phyloP scores from a whole-genome alignment of 208 protist genomes.

The Acanthamoeba healyi region DNA sequence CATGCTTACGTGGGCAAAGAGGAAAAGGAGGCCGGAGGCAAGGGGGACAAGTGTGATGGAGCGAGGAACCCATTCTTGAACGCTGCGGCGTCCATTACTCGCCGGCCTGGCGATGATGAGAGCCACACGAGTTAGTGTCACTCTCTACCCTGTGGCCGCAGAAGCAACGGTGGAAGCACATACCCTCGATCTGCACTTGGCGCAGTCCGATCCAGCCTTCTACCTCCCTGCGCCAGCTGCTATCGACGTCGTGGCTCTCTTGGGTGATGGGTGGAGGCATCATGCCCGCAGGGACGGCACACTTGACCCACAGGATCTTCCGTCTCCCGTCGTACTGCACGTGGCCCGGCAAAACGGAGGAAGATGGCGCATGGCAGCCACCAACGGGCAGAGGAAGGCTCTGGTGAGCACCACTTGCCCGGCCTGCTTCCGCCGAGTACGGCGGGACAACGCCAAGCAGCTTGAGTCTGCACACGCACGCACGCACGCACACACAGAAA shows the following conservation, averaged over 20 bases:
- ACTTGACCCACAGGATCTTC: constrained; percentile 36
- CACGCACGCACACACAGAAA: not conserved
- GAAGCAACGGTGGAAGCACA: not conserved
- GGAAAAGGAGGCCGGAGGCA: not conserved
- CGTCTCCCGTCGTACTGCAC: not conserved
- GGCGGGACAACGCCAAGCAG: not conserved
- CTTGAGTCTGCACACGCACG: not conserved
- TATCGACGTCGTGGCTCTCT: not conserved
- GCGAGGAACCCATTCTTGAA: constrained; percentile 15
- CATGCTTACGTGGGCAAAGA: not conserved
- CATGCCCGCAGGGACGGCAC: not conserved
- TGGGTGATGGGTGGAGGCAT: not conserved
- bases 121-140: not conserved
- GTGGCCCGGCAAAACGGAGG: not conserved
- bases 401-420: too few relatives aligned
- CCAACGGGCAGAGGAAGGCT: too few relatives aligned
- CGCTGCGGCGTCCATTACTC: not conserved
- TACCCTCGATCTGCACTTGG: constrained; percentile 13
- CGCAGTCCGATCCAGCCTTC: not conserved
- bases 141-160: not conserved
- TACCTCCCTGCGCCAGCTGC: not conserved
- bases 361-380: too few relatives aligned
- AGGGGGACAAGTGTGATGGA: not conserved
- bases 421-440: constrained; percentile 5
- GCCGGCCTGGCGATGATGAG: not conserved